Percentiles rank a stretch among this genome's conserved stretches.
phyloP scores from a whole-genome alignment of 2,329 filamentous ascomycete species.

The Trichoderma sp. region DNA sequence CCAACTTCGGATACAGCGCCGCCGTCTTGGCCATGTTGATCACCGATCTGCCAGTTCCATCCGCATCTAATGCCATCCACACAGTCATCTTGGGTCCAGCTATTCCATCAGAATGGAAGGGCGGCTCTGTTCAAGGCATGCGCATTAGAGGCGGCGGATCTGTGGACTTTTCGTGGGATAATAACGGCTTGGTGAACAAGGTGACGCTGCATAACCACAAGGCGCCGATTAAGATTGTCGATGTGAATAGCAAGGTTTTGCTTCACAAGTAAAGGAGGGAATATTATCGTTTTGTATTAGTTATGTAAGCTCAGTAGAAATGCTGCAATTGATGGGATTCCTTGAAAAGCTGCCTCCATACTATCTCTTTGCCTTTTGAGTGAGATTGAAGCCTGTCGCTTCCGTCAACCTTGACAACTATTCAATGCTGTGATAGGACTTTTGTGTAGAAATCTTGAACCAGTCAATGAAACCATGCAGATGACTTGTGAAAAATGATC shows the following conservation, averaged over 20 bases:
- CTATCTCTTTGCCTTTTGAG: neutral
- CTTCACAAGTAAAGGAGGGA: neutral
- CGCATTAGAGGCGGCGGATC: conserved; percentile 45
- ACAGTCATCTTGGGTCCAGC: conserved; percentile 50
- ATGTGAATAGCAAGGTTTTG: conserved; percentile 21
- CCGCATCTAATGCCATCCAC: conserved; percentile 28
- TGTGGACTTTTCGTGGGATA: conserved; percentile 48
- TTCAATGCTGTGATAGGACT: no score
- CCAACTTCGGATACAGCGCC: conserved; percentile 55
- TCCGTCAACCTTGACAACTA: neutral
- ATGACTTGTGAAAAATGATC: neutral
- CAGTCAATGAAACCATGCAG: neutral
- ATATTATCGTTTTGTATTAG: neutral
- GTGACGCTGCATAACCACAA: conserved; percentile 11
- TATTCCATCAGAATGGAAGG: conserved; percentile 46
- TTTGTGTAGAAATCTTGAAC: neutral
- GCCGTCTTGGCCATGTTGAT: conserved; percentile 54
- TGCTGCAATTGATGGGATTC: neutral
- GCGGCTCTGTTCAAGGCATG: conserved; percentile 47
- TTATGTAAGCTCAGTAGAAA: neutral
- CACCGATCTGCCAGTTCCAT: conserved; percentile 46
- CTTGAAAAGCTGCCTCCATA: neutral
- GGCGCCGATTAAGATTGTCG: conserved; percentile 13
- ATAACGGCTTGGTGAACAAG: conserved; percentile 27
- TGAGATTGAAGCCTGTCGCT: neutral